phyloP scores from a whole-genome alignment of 2,329 filamentous ascomycete species.

The Fusarium sp. region DNA sequence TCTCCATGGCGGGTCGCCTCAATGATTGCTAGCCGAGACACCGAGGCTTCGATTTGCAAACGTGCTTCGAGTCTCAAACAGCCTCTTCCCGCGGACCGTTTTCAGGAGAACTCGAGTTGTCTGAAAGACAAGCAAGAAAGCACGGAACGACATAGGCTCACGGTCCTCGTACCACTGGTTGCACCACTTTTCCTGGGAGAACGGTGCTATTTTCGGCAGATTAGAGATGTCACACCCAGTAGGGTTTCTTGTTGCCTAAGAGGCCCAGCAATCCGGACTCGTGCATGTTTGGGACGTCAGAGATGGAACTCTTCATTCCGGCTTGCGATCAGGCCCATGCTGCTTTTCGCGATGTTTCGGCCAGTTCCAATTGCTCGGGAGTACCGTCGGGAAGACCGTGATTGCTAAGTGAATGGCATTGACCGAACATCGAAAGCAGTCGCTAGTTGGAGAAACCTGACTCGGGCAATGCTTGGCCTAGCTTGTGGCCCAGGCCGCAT shows the following conservation, averaged over 20 bases:
- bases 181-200: conserved; percentile 18
- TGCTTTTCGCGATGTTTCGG: background rate
- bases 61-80: conserved; percentile 1
- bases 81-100: background rate
- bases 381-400: background rate
- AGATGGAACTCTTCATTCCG: background rate
- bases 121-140: background rate
- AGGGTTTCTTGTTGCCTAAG: conserved; percentile 11
- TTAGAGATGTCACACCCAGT: conserved; percentile 5
- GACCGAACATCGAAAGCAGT: background rate
- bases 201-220: conserved; percentile 39
- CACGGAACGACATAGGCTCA: conserved; percentile 12
- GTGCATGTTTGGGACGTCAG: background rate
- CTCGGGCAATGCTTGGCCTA: conserved; percentile 8
- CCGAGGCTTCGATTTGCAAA: conserved; percentile 15
- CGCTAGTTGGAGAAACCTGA: background rate
- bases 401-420: background rate
- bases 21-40: conserved; percentile 24
- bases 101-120: background rate
- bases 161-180: conserved; percentile 16
- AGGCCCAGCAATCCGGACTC: background rate
- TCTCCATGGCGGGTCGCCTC: conserved; percentile 12
- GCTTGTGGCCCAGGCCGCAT: conserved; percentile 1
- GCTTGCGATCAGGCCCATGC: background rate
- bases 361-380: background rate